A percentile compares a stretch with the other conserved stretches of the same genome.
Evolutionary conservation across 345 rosid species (phyloP).

Genomic region (Eucalyptus erythrocorys): DNA sequence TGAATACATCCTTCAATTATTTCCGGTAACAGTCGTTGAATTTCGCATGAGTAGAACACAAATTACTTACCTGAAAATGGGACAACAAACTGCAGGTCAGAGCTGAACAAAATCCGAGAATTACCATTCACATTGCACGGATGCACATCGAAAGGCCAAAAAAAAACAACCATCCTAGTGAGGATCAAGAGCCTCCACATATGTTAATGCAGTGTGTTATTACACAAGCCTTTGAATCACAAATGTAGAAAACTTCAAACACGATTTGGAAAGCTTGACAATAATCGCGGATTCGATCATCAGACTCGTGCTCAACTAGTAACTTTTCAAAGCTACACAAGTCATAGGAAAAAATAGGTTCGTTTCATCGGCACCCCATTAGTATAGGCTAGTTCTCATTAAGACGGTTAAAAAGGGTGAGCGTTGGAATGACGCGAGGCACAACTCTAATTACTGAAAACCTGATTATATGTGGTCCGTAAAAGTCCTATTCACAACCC

Average conservation of each 20-base stretch:
- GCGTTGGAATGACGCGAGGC: background rate
- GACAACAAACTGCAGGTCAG: too few species aligned
- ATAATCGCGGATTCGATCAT: background rate
- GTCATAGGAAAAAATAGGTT: background rate
- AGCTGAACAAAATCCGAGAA: too few species aligned
- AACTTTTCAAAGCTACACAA: background rate
- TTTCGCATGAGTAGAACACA: too few species aligned
- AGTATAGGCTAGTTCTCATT: background rate
- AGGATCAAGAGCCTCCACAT: background rate
- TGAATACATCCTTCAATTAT: too few species aligned
- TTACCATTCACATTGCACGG: background rate
- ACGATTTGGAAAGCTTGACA: background rate
- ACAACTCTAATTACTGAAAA: background rate
- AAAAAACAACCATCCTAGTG: background rate
- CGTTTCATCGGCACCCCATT: background rate
- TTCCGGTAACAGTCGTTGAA: too few species aligned
- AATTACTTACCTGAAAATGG: too few species aligned
- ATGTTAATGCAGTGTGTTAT: background rate
- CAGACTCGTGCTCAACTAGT: background rate
- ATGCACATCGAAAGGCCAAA: background rate
- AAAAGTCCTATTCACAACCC: background rate
- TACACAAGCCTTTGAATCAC: background rate
- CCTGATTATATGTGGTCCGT: background rate
- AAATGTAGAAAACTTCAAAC: background rate
- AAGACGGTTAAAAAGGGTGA: background rate